Base-by-base conservation (phyloP, 768 basidiomycete species). In the Trichaptum fuscoviolaceum region DNA sequence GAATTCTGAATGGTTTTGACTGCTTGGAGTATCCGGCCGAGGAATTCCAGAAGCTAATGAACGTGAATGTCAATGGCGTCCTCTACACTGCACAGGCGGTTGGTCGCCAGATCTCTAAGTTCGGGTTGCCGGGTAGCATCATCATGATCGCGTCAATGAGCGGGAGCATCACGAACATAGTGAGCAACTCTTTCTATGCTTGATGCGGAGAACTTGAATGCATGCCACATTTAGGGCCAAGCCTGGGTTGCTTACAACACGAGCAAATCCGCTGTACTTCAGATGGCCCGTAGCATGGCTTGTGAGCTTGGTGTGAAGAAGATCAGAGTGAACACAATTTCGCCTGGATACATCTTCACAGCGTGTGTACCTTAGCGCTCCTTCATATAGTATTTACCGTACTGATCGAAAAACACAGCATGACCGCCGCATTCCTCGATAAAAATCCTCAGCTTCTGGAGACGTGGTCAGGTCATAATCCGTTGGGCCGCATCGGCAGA, bases 241-340 rank as follows among this genome's bases (percentile, higher is more conserved):
- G 84, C 86, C 1, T 91, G 88, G 89, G 83, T 87, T 63, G 84
- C 88, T 17, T 92, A 92, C 77, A 91, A 92, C 76, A 81, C 84
- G 62, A 89, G 87, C 78, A 93, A 93, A 76, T 84, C 87, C 1
- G 91, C 87, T 6, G 89, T 93, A 18, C 76, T 92, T 52, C 91
- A 93, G 76, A 91, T 91, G 89, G 86, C 81, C 6, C 84, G 91
- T 57, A 91, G 88, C 73, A 88, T 93, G 89, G 91, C 91, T 2
- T 91, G 89, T 72, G 91, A 93, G 72, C 82, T 93, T 1, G 91
- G 89, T 1, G 76, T 72, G 34, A 78, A 86, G 73, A 77, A 80
- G 1, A 91, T 93, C 63, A 82, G 91, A 2, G 89, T 92, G 66
- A 93, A 93, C 74, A 80, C 87, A 15, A 79, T 93, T 63, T 92